Conservation (phyloP, 1,139 yeast species). For the Saccharomyces pastorianus region DNA sequence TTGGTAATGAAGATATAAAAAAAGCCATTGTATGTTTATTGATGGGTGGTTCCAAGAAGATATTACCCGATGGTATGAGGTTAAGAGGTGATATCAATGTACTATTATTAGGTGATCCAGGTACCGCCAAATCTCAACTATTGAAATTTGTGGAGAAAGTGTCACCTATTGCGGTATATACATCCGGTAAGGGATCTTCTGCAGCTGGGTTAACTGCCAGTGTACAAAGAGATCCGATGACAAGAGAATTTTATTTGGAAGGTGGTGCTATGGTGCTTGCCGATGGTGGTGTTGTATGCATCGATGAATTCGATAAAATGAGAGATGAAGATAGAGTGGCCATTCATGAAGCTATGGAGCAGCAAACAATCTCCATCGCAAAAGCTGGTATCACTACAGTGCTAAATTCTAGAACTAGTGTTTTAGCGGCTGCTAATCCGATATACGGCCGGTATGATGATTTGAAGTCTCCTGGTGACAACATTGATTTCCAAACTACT, state of each 20-base stretch:
- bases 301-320: slow-evolving; percentile 98
- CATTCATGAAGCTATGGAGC: slow-evolving; percentile 99
- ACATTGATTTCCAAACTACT: slow-evolving; percentile 94
- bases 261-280: slow-evolving; percentile 99
- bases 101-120: slow-evolving; percentile 90
- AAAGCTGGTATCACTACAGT: slow-evolving; percentile 98
- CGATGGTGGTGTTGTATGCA: slow-evolving; percentile 98
- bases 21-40: slow-evolving; percentile 86
- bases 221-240: slow-evolving; percentile 82
- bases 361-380: slow-evolving; percentile 97
- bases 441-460: slow-evolving; percentile 95
- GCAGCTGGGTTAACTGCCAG: slow-evolving; percentile 99
- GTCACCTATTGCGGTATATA: slow-evolving; percentile 89
- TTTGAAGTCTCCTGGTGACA: slow-evolving; percentile 92
- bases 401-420: slow-evolving; percentile 89
- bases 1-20: slow-evolving; percentile 87
- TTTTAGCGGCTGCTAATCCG: slow-evolving; percentile 96
- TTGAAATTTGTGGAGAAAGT: slow-evolving; percentile 91
- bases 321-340: slow-evolving; percentile 98
- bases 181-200: slow-evolving; percentile 98
- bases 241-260: slow-evolving; percentile 89
- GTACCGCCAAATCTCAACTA: slow-evolving; percentile 95
- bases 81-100: slow-evolving; percentile 96
- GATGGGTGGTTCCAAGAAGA: slow-evolving; percentile 89
- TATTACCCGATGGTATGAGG: slow-evolving; percentile 93